Conservation (phyloP, 352 stramenopile genomes). For the Peronospora farinosa region DNA sequence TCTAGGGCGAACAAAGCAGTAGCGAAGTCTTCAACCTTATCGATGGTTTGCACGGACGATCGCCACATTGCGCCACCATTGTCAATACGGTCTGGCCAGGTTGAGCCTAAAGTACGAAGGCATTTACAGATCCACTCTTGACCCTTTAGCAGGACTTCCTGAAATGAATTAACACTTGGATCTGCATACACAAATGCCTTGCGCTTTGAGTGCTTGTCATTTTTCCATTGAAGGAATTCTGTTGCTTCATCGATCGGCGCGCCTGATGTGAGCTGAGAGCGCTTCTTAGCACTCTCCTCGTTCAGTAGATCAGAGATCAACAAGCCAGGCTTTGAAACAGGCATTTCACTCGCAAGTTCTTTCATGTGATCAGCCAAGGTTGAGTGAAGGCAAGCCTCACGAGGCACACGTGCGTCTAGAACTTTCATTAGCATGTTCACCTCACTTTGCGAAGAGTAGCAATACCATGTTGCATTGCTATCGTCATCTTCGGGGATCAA, state of each 20-base stretch:
- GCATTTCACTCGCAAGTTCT: slow-evolving; percentile 54
- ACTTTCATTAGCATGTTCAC: slow-evolving; percentile 53
- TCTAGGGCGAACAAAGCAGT: slow-evolving; percentile 50
- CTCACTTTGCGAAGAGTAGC: slow-evolving; percentile 56
- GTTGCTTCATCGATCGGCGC: slow-evolving; percentile 6
- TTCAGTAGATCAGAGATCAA: slow-evolving; percentile 71
- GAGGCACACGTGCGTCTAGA: slow-evolving; percentile 42
- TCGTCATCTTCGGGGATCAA: slow-evolving; percentile 19
- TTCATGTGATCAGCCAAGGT: slow-evolving; percentile 63
- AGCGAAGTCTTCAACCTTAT: slow-evolving; percentile 35
- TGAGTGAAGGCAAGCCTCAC: slow-evolving; percentile 42
- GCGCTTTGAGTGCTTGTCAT: slow-evolving; percentile 48
- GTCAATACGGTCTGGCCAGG: slow-evolving; percentile 46
- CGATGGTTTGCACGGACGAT: slow-evolving; percentile 33
- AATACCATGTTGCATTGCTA: slow-evolving; percentile 50
- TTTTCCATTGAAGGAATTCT: slow-evolving; percentile 55
- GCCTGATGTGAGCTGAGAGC: slow-evolving; percentile 16
- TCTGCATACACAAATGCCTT: slow-evolving; percentile 20
- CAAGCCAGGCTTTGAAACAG: slow-evolving; percentile 60
- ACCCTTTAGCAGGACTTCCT: slow-evolving; percentile 47
- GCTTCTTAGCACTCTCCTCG: slow-evolving; percentile 53
- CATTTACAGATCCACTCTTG: slow-evolving; percentile 59
- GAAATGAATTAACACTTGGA: slow-evolving; percentile 44
- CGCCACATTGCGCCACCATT: slow-evolving; percentile 42
- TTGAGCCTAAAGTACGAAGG: slow-evolving; percentile 54